Base-by-base conservation (phyloP, 2,329 filamentous ascomycete species). In the Xylariales sp. region DNA sequence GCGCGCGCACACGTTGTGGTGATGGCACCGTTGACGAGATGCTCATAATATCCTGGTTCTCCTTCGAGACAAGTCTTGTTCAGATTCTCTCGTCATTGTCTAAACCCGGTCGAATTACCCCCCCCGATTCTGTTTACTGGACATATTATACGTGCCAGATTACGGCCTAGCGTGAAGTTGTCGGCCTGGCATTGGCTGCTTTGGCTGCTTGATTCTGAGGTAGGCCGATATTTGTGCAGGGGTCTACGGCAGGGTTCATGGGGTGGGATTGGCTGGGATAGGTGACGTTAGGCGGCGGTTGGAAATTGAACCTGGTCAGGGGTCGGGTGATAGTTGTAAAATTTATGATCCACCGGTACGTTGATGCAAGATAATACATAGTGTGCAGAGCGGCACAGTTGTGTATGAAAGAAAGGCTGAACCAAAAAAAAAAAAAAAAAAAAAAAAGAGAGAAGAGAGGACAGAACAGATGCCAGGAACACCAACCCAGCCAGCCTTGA, bases 221-320 rank as follows among this genome's bases (percentile, higher is more conserved):
- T 57, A 45, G 53, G 28, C 16, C 43, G 43, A 63, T 61, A 63
- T 16, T 55, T 56, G 53, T 48, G 61, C 66, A 64, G 64, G 64
- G 59, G 63, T 45, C 57, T 30, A 55, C 32, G 41, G 30, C 66
- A 69, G 49, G 67, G 67, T 34, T 71, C 41, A 63, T 55, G 48
- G 67, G 56, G 43, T 60, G 45, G 52, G 64, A 65, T 69, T 65
- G 59, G 62, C 45, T 65, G 57, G 61, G 43, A 46, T 56, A 49
- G 48, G 64, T 49, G 61, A 53, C 52, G 53, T 69, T 64, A 65
- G 67, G 63, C 58, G 53, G 61, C 63, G 64, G 63, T 64, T 65
- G 64, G 64, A 71, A 67, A 65, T 65, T 68, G 57, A 69, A 62
- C 52, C 61, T 58, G 49, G 59, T 61, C 69, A 64, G 66, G 69